These are phyloP conservation scores for Neobulgaria alba DNA, from an alignment of 2,329 filamentous ascomycete species.

Conservation along the genomic window DNA sequence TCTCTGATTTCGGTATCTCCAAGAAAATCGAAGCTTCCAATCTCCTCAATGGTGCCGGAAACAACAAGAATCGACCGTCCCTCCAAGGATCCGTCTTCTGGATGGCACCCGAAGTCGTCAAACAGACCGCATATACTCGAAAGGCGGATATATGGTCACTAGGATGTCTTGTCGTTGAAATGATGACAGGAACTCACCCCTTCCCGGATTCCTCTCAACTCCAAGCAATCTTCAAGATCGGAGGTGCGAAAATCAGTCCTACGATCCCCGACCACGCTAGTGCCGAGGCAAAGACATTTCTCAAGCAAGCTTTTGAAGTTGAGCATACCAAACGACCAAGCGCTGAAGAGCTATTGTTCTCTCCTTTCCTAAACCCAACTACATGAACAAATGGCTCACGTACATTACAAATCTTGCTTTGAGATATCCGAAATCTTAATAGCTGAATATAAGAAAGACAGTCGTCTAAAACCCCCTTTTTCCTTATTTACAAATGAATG, in stretches of 20 bases:
- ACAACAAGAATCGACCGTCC: conserved; percentile 64
- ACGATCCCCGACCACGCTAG: conserved; percentile 83
- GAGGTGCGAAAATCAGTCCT: conserved; percentile 75
- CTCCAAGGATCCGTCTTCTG: conserved; percentile 97
- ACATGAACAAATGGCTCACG: conserved; percentile 40
- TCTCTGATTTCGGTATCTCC: conserved; percentile 97
- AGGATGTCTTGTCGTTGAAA: conserved; percentile 93
- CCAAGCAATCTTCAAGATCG: conserved; percentile 98
- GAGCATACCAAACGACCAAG: conserved; percentile 88
- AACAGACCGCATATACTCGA: conserved; percentile 93
- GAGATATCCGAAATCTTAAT: background rate
- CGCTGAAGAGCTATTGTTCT: conserved; percentile 81
- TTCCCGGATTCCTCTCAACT: conserved; percentile 96
- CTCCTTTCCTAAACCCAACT: conserved; percentile 71
- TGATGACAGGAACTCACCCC: conserved; percentile 95
- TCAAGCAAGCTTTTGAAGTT: conserved; percentile 87
- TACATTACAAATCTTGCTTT: no score
- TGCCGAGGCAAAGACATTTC: conserved; percentile 73
- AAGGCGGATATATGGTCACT: conserved; percentile 99
- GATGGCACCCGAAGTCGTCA: conserved; percentile 99
- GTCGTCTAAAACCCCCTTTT: background rate
- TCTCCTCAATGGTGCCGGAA: conserved; percentile 60
- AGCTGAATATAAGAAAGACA: background rate
- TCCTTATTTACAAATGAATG: conserved; percentile 1
- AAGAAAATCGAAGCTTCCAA: conserved; percentile 94